phyloP scores from a whole-genome alignment of 2,329 filamentous ascomycete genomes.

The Trichoderma sp. region DNA sequence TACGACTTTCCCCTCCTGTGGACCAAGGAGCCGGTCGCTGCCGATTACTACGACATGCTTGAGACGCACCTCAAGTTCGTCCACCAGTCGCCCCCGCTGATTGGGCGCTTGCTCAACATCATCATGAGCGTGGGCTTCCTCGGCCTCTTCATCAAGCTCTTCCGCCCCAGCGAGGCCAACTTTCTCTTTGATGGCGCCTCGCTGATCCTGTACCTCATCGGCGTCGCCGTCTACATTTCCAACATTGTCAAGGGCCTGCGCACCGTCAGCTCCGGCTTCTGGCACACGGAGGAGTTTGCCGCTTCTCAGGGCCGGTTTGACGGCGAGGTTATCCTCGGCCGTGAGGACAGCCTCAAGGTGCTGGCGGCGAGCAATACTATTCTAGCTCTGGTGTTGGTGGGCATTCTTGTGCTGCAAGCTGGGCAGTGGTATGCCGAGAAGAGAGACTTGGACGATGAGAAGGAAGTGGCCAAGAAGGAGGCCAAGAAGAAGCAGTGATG shows the following conservation, averaged over 20 bases:
- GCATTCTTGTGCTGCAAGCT: conserved; percentile 87
- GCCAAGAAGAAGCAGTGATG: conserved; percentile 38
- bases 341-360: conserved; percentile 88
- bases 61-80: conserved; percentile 89
- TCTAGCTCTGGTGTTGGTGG: conserved; percentile 84
- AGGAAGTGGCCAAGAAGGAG: conserved; percentile 52
- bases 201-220: conserved; percentile 78
- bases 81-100: conserved; percentile 85
- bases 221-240: conserved; percentile 86
- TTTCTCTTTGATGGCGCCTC: conserved; percentile 89
- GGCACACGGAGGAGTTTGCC: conserved; percentile 42
- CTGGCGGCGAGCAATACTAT: conserved; percentile 95
- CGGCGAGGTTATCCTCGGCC: conserved; percentile 66
- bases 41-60: conserved; percentile 75
- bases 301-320: conserved; percentile 42
- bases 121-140: conserved; percentile 82
- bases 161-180: conserved; percentile 89
- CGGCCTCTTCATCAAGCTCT: conserved; percentile 91
- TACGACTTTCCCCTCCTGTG: conserved; percentile 93
- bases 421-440: conserved; percentile 98
- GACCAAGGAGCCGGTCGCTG: conserved; percentile 62
- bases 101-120: conserved; percentile 90
- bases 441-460: conserved; percentile 79
- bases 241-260: conserved; percentile 96
- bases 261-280: conserved; percentile 72